These are phyloP conservation scores for Symmetrospora coprosmae DNA, from an alignment of 768 basidiomycete genomes.

Conservation along the genomic window DNA sequence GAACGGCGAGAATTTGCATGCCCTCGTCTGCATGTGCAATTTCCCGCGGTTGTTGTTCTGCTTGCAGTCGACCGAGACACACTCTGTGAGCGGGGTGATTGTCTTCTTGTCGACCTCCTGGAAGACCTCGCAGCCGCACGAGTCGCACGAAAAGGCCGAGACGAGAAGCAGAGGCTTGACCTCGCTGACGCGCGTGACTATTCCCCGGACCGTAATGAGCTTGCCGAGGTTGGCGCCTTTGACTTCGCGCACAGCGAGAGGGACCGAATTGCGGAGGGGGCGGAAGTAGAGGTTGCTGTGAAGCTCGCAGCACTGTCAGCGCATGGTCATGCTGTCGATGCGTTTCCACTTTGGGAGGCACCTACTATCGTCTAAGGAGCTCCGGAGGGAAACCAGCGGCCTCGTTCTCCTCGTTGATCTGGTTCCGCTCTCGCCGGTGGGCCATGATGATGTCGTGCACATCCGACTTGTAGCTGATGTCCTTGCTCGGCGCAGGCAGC, in stretches of 20 bases:
- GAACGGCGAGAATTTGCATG: slow-evolving; percentile 91
- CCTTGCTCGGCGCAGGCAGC: slow-evolving; percentile 74
- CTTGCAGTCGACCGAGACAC: slow-evolving; percentile 66
- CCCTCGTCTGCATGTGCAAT: slow-evolving; percentile 94
- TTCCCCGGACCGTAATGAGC: slow-evolving; percentile 89
- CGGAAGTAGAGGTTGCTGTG: slow-evolving; percentile 83
- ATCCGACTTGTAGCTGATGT: slow-evolving; percentile 79
- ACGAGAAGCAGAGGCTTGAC: slow-evolving; percentile 94
- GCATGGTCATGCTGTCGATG: neutral
- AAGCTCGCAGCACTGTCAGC: neutral
- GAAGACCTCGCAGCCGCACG: slow-evolving; percentile 96
- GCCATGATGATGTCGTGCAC: slow-evolving; percentile 94
- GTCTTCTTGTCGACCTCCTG: slow-evolving; percentile 87
- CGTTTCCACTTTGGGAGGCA: slow-evolving; percentile 27
- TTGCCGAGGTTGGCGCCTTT: slow-evolving; percentile 72
- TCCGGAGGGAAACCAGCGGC: slow-evolving; percentile 76
- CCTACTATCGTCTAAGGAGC: slow-evolving; percentile 86
- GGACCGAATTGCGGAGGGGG: slow-evolving; percentile 50
- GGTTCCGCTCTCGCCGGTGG: slow-evolving; percentile 77
- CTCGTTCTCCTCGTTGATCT: slow-evolving; percentile 54
- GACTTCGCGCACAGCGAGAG: slow-evolving; percentile 79
- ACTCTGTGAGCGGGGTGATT: slow-evolving; percentile 76
- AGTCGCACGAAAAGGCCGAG: slow-evolving; percentile 89
- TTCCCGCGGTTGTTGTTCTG: slow-evolving; percentile 76
- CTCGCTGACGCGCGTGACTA: slow-evolving; percentile 95